Evolutionary conservation across 2,329 filamentous ascomycete genomes (phyloP).

Genomic region (Thelonectria rubi): DNA sequence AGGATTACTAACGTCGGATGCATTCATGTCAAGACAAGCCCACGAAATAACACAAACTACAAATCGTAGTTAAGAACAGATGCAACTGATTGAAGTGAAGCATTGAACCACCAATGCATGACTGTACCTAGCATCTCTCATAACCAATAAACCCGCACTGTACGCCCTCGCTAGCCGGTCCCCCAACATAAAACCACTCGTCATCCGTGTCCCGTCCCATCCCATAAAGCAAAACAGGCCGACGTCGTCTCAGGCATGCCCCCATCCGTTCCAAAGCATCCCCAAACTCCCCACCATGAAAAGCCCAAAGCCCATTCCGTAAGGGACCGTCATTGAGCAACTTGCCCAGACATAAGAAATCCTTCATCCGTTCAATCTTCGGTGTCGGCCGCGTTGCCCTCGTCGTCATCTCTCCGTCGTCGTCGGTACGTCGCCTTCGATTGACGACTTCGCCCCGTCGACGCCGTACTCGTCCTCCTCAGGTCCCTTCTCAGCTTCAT

Average conservation of each 20-base stretch:
- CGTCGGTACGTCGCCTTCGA: conserved; percentile 6
- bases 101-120: not conserved
- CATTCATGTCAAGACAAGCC: not conserved
- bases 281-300: not conserved
- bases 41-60: not conserved
- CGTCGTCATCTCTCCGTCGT: conserved; percentile 24
- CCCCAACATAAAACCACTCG: not conserved
- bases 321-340: conserved; percentile 1
- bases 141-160: not conserved
- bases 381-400: conserved; percentile 31
- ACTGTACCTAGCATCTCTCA: not conserved
- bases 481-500: conserved; percentile 35
- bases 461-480: conserved; percentile 21
- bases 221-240: not conserved
- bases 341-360: conserved; percentile 10
- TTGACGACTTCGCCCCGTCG: conserved; percentile 13
- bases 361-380: conserved; percentile 33
- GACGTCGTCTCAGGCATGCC: not conserved
- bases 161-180: not conserved
- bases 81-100: too few species aligned
- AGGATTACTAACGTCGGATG: not conserved
- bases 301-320: not conserved
- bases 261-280: not conserved
- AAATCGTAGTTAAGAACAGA: not conserved
- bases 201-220: not conserved